phyloP scores from a whole-genome alignment of 495 filamentous ascomycete species.

The Lasiosphaeria miniovina region DNA sequence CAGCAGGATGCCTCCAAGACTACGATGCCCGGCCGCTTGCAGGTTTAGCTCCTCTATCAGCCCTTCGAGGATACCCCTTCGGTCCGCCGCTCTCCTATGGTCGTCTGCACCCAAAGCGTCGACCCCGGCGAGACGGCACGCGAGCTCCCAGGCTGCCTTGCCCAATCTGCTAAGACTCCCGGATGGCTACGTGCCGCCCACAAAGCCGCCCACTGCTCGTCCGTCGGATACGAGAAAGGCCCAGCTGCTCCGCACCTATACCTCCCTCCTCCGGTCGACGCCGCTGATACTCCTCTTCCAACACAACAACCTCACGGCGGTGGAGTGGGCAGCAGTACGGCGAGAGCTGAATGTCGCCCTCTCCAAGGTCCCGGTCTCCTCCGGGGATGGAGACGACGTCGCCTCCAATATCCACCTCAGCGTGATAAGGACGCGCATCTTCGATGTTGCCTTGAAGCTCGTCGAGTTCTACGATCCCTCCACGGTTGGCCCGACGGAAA shows the following conservation, averaged over 20 bases:
- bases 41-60: slow-evolving; percentile 24
- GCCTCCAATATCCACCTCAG: slow-evolving; percentile 65
- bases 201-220: slow-evolving; percentile 85
- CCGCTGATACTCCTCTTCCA: slow-evolving; percentile 92
- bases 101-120: slow-evolving; percentile 16
- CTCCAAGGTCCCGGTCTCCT: slow-evolving; percentile 46
- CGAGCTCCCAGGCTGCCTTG: slow-evolving; percentile 30
- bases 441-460: slow-evolving; percentile 76
- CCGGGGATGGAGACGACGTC: slow-evolving; percentile 21
- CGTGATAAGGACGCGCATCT: slow-evolving; percentile 83
- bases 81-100: slow-evolving; percentile 18
- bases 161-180: slow-evolving; percentile 46
- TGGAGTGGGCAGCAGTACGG: slow-evolving; percentile 83
- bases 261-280: slow-evolving; percentile 83
- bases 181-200: slow-evolving; percentile 57
- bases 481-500: slow-evolving; percentile 20
- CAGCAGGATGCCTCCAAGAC: slow-evolving; percentile 30
- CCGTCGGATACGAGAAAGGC: slow-evolving; percentile 84
- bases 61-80: slow-evolving; percentile 19
- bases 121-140: slow-evolving; percentile 32
- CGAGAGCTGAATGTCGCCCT: slow-evolving; percentile 75
- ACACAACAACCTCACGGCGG: slow-evolving; percentile 88
- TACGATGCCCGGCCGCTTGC: slow-evolving; percentile 30
- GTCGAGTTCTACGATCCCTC: slow-evolving; percentile 81
- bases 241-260: slow-evolving; percentile 92